phyloP scores from a whole-genome alignment of 257 asterid genomes.

The Prunella vulgaris region DNA sequence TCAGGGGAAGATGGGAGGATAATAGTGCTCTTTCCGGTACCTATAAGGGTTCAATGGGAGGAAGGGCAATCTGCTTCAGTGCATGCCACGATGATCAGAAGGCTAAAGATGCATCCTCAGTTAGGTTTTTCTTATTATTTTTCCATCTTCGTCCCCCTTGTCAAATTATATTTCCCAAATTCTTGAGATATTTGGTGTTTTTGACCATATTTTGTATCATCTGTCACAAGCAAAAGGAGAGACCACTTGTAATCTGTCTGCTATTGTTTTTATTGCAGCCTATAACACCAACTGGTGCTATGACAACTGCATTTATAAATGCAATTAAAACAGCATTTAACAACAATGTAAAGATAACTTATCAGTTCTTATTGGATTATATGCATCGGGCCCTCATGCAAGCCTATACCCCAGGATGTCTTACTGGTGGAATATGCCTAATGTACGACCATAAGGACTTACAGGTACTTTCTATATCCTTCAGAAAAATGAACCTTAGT shows the following conservation, averaged over 20 bases:
- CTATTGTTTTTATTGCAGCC: constrained; percentile 36
- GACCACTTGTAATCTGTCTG: background rate
- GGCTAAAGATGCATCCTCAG: constrained; percentile 71
- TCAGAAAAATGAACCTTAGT: background rate
- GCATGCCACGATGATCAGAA: constrained; percentile 75
- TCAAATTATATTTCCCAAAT: too few relatives aligned
- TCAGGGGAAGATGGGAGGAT: constrained; percentile 37
- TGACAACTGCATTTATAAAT: constrained; percentile 55
- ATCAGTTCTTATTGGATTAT: constrained; percentile 33
- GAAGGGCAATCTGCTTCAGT: constrained; percentile 61
- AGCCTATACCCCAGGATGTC: constrained; percentile 30
- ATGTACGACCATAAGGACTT: constrained; percentile 41
- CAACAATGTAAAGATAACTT: constrained; percentile 30
- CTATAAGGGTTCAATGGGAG: constrained; percentile 55
- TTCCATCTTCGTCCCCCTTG: background rate
- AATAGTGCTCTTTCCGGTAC: constrained; percentile 39
- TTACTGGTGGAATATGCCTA: constrained; percentile 30
- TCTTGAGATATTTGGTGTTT: background rate
- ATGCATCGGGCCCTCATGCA: constrained; percentile 38
- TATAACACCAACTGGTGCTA: constrained; percentile 50
- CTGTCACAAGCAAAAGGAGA: too few relatives aligned
- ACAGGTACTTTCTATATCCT: constrained; percentile 39
- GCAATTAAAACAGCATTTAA: constrained; percentile 33
- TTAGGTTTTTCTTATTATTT: constrained; percentile 18
- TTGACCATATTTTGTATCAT: too few relatives aligned